Evolutionary conservation across 2,329 filamentous ascomycete genomes (phyloP), one percentile per base, ranked within the genome.

Genomic region (Metarhizium guizhouense): DNA sequence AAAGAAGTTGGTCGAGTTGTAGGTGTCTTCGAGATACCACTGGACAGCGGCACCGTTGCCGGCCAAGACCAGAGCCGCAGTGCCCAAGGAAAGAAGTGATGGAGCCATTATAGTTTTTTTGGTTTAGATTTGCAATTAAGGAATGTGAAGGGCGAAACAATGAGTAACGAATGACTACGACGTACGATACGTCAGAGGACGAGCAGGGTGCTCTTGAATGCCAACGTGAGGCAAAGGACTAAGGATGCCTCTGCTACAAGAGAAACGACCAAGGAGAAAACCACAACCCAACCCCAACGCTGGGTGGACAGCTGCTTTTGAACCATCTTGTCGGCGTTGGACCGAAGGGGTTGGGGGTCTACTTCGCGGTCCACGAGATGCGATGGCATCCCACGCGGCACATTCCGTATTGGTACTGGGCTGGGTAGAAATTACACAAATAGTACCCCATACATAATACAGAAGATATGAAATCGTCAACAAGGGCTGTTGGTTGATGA

Each of bases 1-100:
- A 47, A 78, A 75, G 64, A 79, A 78, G 68, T 78, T 79, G 57
- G 59, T 59, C 47, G 60, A 56, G 51, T 73, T 68, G 60, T 76
- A 77, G 0, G 68, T 63, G 53, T 78, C 74, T 3, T 66, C 59
- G 50, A 77, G 62, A 57, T 75, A 73, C 49, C 68, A 68, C 58
- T 69, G 60, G 50, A 62, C 65, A 16, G 68, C 66, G 38, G 66
- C 61, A 36, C 65, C 68, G 32, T 64, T 60, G 40, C 66, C 70
- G 42, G 68, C 64, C 51, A 69, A 67, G 53, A 67, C 71, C 60
- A 72, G 62, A 53, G 68, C 70, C 57, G 68, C 72, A 54, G 71
- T 65, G 64, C 70, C 68, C 52, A 76, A 63, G 55, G 68, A 66
- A 60, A 70, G 47, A 58, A 77, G 58, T 45, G 75, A 74, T 50